A percentile compares a stretch with the other conserved stretches of the same genome.
Evolutionary conservation across 768 basidiomycete species (phyloP).

Genomic region (Pulveroboletus sp.): DNA sequence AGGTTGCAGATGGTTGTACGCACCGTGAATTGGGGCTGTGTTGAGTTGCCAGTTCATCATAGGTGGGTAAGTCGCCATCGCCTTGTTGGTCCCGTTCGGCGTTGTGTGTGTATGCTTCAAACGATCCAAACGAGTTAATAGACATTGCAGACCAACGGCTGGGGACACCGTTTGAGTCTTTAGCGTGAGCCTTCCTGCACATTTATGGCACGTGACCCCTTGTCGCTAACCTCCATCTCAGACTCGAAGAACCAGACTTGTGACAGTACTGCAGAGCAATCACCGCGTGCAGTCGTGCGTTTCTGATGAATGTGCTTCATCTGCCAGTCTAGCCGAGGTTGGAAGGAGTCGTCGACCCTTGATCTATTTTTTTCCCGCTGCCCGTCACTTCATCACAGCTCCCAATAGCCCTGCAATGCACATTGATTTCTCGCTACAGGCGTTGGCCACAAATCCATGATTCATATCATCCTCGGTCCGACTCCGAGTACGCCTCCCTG

Average conservation of each 20-base stretch:
- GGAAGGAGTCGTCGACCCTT: background rate
- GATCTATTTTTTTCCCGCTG: background rate
- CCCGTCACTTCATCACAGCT: no score
- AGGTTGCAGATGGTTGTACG: slow-evolving; percentile 15
- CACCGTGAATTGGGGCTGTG: slow-evolving; percentile 81
- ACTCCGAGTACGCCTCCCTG: background rate
- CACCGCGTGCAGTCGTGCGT: background rate
- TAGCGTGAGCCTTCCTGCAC: no score
- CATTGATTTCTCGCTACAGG: background rate
- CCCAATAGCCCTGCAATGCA: no score
- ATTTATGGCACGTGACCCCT: no score
- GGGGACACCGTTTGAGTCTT: no score
- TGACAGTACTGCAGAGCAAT: no score
- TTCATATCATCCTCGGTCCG: background rate
- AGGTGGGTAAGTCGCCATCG: slow-evolving; percentile 64
- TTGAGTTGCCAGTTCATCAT: slow-evolving; percentile 72
- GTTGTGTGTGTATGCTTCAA: slow-evolving; percentile 23
- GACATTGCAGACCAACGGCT: slow-evolving; percentile 11
- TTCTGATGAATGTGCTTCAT: background rate
- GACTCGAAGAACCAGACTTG: no score
- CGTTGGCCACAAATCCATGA: background rate
- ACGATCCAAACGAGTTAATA: slow-evolving; percentile 19
- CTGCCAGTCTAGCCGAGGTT: background rate
- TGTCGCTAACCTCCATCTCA: no score
- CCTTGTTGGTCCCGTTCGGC: slow-evolving; percentile 41